Percentiles rank a stretch among this genome's conserved stretches.
Conservation (phyloP, 2,329 filamentous ascomycete species). For the Neofusicoccum laricinum region DNA sequence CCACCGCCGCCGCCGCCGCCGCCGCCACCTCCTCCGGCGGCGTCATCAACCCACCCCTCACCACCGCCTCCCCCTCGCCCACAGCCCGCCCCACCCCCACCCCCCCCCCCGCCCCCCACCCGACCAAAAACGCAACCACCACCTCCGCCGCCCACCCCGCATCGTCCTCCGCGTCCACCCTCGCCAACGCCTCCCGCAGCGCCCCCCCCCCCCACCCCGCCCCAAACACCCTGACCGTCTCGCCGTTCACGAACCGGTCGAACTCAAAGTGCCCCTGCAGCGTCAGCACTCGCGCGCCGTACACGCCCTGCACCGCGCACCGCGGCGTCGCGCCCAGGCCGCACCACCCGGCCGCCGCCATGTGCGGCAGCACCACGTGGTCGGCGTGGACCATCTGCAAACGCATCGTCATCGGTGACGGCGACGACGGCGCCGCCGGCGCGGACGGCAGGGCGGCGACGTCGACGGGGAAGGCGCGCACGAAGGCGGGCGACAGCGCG, state of each 20-base stretch:
- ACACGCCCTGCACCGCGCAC: conserved; percentile 39
- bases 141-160: conserved; percentile 29
- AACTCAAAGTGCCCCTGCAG: conserved; percentile 51
- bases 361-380: conserved; percentile 31
- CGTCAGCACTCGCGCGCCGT: conserved; percentile 40
- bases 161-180: conserved; percentile 29
- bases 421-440: neutral
- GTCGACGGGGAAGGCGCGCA: conserved; percentile 40
- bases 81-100: conserved; percentile 43
- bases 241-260: conserved; percentile 43
- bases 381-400: conserved; percentile 43
- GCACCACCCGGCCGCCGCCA: conserved; percentile 30
- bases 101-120: conserved; percentile 49
- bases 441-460: conserved; percentile 36
- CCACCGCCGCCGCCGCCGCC: no score
- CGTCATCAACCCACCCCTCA: conserved; percentile 33
- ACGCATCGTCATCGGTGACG: conserved; percentile 22
- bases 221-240: conserved; percentile 42
- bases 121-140: conserved; percentile 36
- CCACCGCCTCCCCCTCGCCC: conserved; percentile 50
- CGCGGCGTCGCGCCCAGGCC: conserved; percentile 26
- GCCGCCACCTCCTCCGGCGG: conserved; percentile 33
- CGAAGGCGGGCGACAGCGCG: conserved; percentile 35
- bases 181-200: conserved; percentile 23
- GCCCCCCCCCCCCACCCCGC: conserved; percentile 39